Evolutionary conservation across 1,284 basidiomycete genomes (phyloP).

Genomic region (Takashimella tepidaria): DNA sequence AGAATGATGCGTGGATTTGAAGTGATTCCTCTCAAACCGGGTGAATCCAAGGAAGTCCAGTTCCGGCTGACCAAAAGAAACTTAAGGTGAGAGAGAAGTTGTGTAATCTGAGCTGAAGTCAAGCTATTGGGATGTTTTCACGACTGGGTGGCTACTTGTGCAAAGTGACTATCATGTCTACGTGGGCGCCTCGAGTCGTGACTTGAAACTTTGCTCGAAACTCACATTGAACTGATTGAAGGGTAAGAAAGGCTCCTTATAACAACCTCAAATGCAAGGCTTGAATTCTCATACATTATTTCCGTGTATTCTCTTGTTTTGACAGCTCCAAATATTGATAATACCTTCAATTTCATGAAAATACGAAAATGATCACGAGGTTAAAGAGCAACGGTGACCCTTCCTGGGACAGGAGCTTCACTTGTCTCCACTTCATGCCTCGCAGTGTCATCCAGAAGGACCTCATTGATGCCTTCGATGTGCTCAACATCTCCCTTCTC

Average conservation of each 20-base stretch:
- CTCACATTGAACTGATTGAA: too few relatives aligned
- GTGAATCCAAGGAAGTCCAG: constrained; percentile 10
- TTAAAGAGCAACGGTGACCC: not conserved
- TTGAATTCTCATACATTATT: too few relatives aligned
- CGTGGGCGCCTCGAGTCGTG: constrained; percentile 3
- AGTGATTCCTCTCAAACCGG: constrained; percentile 2
- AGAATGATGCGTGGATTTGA: constrained; percentile 16
- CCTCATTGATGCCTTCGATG: not conserved
- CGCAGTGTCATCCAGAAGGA: not conserved
- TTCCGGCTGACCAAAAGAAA: constrained; percentile 14
- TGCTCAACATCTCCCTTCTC: constrained; percentile 4
- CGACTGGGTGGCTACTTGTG: constrained; percentile 7
- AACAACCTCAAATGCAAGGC: too few relatives aligned
- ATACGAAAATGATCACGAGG: too few relatives aligned
- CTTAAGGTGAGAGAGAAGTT: constrained; percentile 5
- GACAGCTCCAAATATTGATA: too few relatives aligned
- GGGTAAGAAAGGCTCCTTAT: too few relatives aligned
- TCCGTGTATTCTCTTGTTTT: too few relatives aligned
- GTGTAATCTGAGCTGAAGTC: not conserved
- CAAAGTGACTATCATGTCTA: constrained; percentile 7
- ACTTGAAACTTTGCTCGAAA: constrained; percentile 1
- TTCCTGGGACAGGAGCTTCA: not conserved
- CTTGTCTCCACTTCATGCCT: not conserved
- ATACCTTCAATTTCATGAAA: too few relatives aligned
- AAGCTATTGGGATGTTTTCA: constrained; percentile 11